Base-by-base conservation (phyloP, 805 yeast species). In the Wickerhamomyces hampshirensis region DNA sequence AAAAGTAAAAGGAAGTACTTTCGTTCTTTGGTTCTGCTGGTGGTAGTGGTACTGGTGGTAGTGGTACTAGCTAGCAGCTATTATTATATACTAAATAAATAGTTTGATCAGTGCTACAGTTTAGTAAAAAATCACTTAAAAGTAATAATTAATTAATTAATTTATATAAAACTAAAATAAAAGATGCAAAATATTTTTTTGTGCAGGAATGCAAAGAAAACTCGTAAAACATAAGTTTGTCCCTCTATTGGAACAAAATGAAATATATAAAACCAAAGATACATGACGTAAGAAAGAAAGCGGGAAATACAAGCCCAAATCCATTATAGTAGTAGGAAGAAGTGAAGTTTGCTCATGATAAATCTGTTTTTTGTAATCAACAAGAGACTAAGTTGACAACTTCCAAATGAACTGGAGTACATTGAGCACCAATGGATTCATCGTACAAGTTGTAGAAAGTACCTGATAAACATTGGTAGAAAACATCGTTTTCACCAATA, bases 401-500 rank as follows among this genome's bases (percentile, higher is more conserved):
- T 44, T 66, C 66, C 52, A 83, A 70, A 56, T 76, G 63, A 51
- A 83, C 83, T 40, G 79, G 69, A 37, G 63, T 55, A 71, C 89
- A 81, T 55, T 79, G 84, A 19, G 55, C 60, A 40, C 80, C 86
- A 37, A 78, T 58, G 47, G 66, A 59, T 59, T 76, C 65, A 58
- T 80, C 85, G 63, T 83, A 83, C 62, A 83, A 66, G 72, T 83
- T 83, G 80, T 79, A 81, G 73, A 83, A 83, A 54, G 67, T 68
- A 50, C 91, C 91, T 26, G 87, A 79, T 48, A 73, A 56, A 68
- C 91, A 83, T 65, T 80, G 82, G 73, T 74, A 82, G 70, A 82
- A 82, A 37, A 70, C 67, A 43, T 75, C 75, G 33, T 62, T 55
- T 50, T 64, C 62, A 62, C 86, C 88, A 43, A 81, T 61, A 23